phyloP scores from a whole-genome alignment of 768 basidiomycete genomes.

The Kondoa malvinella region DNA sequence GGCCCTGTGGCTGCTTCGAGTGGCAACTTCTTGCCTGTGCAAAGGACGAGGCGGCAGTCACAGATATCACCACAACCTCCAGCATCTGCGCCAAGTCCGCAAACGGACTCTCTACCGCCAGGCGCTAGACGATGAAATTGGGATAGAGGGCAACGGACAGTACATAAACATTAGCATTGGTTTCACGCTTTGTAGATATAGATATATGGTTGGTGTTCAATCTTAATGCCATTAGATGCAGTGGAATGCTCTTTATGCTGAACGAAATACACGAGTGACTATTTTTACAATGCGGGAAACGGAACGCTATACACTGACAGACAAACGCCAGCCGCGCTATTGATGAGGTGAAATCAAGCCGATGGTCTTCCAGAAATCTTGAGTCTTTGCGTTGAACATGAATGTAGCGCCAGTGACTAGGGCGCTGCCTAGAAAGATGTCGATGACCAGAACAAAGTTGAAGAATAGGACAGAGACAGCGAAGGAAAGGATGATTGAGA shows the following conservation, averaged over 20 bases:
- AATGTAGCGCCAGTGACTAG: conserved; percentile 21
- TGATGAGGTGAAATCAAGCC: background rate
- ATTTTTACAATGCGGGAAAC: background rate
- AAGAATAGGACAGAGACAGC: conserved; percentile 74
- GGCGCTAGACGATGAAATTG: background rate
- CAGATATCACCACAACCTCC: background rate
- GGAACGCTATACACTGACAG: too few species aligned
- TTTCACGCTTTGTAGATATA: too few species aligned
- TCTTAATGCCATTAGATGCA: too few species aligned
- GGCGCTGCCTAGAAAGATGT: conserved; percentile 17
- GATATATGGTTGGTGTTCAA: too few species aligned
- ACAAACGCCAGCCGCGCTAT: too few species aligned
- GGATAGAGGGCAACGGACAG: background rate
- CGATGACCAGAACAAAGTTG: conserved; percentile 39
- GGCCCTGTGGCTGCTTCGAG: background rate
- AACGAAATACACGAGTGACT: background rate
- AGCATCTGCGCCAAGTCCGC: background rate
- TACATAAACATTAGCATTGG: too few species aligned
- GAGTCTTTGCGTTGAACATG: conserved; percentile 9
- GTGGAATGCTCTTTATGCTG: too few species aligned
- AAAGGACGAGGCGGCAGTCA: background rate
- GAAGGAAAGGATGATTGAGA: conserved; percentile 86
- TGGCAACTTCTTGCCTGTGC: background rate
- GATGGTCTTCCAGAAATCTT: background rate
- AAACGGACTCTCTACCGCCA: background rate